Conservation (phyloP, 805 yeast species). For the Ogataea pini region DNA sequence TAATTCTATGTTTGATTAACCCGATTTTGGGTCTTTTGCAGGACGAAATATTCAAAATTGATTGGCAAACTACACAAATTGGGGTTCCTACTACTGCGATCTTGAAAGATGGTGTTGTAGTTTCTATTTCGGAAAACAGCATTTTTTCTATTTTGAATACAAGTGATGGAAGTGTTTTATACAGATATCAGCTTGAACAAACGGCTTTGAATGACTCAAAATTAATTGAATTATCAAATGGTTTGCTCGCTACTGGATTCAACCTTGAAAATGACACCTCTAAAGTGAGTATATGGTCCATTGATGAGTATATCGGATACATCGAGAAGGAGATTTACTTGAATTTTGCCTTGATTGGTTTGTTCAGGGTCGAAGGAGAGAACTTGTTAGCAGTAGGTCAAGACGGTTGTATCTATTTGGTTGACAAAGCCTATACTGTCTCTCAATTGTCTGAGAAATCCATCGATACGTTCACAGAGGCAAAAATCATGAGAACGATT, state of each 20-base stretch:
- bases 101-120: slow-evolving; percentile 19
- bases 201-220: slow-evolving; percentile 12
- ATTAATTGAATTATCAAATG: slow-evolving; percentile 15
- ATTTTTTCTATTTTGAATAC: slow-evolving; percentile 31
- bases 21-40: slow-evolving; percentile 25
- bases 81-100: slow-evolving; percentile 38
- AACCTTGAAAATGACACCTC: slow-evolving; percentile 18
- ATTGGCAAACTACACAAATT: slow-evolving; percentile 52
- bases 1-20: slow-evolving; percentile 9
- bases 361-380: slow-evolving; percentile 9
- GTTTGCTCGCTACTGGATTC: slow-evolving; percentile 17
- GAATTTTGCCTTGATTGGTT: slow-evolving; percentile 16
- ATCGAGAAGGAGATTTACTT: slow-evolving; percentile 23
- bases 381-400: slow-evolving; percentile 13
- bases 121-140: slow-evolving; percentile 31
- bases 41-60: slow-evolving; percentile 56
- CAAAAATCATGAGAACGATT: slow-evolving; percentile 6
- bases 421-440: slow-evolving; percentile 8
- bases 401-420: slow-evolving; percentile 9
- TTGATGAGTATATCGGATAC: slow-evolving; percentile 9
- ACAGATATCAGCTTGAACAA: slow-evolving; percentile 34
- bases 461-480: not conserved
- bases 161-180: slow-evolving; percentile 29
- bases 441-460: not conserved
- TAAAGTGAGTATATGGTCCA: slow-evolving; percentile 23